These are phyloP conservation scores for Corylus avellana DNA, from an alignment of 306 rosid genomes.

Conservation along the genomic window DNA sequence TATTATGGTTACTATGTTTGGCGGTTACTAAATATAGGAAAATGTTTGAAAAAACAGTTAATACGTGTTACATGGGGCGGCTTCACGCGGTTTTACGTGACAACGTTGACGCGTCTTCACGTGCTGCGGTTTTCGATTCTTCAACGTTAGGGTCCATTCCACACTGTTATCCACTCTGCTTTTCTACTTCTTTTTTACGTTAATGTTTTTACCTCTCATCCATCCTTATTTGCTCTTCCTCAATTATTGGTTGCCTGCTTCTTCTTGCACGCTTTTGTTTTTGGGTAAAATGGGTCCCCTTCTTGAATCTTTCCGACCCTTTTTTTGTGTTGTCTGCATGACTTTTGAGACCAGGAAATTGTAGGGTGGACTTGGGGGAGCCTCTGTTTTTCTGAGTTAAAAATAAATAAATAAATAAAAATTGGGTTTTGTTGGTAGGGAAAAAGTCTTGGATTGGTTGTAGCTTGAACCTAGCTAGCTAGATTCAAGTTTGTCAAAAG, in stretches of 20 bases:
- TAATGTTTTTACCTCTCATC: not conserved
- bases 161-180: no score
- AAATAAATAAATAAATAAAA: no score
- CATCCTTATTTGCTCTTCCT: slow-evolving; percentile 1
- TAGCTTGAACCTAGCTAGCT: no score
- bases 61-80: slow-evolving; percentile 2
- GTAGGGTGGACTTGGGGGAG: no score
- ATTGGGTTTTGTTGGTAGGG: not conserved
- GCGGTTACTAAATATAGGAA: slow-evolving; percentile 24
- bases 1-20: not conserved
- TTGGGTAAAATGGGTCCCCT: not conserved
- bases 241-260: not conserved
- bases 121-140: slow-evolving; percentile 7
- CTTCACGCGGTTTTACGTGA: slow-evolving; percentile 44
- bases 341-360: not conserved
- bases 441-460: not conserved
- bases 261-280: not conserved
- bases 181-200: not conserved
- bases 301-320: not conserved
- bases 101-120: slow-evolving; percentile 45
- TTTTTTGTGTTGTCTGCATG: not conserved
- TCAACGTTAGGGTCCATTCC: no score
- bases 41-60: slow-evolving; percentile 21
- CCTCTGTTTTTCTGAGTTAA: no score
- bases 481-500: not conserved